These are phyloP conservation scores for Suillus paluster DNA, from an alignment of 768 basidiomycete species.

Conservation along the genomic window DNA sequence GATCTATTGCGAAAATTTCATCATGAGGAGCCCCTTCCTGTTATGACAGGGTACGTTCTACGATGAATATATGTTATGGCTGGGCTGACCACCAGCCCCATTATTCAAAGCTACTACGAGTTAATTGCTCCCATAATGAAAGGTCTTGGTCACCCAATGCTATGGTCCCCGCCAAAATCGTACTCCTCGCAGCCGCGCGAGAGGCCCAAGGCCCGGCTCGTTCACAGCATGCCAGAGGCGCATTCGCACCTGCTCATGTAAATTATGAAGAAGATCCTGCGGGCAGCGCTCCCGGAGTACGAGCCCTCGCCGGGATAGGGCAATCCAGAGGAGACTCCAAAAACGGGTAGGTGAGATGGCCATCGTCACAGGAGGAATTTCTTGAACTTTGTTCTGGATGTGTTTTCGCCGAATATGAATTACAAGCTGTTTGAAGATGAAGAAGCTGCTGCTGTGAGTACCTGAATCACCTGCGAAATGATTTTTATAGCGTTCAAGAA, in stretches of 20 bases:
- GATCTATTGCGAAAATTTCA: constrained; percentile 32
- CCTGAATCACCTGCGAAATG: neutral
- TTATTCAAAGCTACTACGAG: neutral
- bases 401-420: neutral
- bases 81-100: neutral
- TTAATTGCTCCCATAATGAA: neutral
- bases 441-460: neutral
- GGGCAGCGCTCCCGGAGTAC: neutral
- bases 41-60: neutral
- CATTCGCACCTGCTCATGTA: constrained; percentile 1
- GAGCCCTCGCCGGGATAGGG: constrained; percentile 1
- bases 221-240: constrained; percentile 2
- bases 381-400: neutral
- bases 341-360: constrained; percentile 7
- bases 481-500: neutral
- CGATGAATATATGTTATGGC: neutral
- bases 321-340: neutral
- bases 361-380: constrained; percentile 12
- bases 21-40: constrained; percentile 15
- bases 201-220: constrained; percentile 3
- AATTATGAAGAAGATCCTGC: constrained; percentile 1
- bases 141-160: neutral
- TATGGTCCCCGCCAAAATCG: neutral
- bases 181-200: neutral
- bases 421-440: neutral